Evolutionary conservation across 306 rosid species (phyloP), one percentile per base, ranked within the genome.

Genomic region (Carpinus viminea): DNA sequence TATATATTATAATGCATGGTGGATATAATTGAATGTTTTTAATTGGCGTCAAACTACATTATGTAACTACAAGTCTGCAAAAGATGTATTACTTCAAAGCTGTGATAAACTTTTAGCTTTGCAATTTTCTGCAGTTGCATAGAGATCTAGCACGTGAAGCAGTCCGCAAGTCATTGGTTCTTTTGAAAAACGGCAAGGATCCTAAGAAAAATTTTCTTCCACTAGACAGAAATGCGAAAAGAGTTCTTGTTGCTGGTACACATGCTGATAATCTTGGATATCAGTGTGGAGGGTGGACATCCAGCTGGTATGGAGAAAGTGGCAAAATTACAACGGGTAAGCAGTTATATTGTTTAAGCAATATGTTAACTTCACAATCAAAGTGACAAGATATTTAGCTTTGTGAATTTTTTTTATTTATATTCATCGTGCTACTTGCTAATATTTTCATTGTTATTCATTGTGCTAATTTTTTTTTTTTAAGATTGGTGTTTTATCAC

Each of bases 281-380:
- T 83, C 98, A 92, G 72, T 91, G 98, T 66, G 97, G 98, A 68
- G 97, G 98, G 73, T 90, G 98, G 97, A 94, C 97, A 4, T 79
- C 72, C 59, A 82, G 90, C 38, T 89, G 91, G 95, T 45, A 64
- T 76, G 98, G 97, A 59, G 7, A 70, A 16, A 79, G 88, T 28
- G 97, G 98, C 68, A 82, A 83, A 79, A 89, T 87, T 41, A 91
- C 97, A 10, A 43, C 87, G 48, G 97, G 97, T 91, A 92, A 56
- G 85, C 48, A 70, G 47, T 18, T 66, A 36, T 52, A 43, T 66
- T 65, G 28, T 61, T 31, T 7, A 80, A 61, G 70, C 31, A 36
- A 18, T 38, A 17, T 54, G 31, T 81, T 41, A 41, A 45, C 65
- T 66, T 36, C 57, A 43, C 16, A 69, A 74, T 36, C 54, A 41